phyloP scores from a whole-genome alignment of 805 yeast genomes.

The Barnettozyma sucrosica region DNA sequence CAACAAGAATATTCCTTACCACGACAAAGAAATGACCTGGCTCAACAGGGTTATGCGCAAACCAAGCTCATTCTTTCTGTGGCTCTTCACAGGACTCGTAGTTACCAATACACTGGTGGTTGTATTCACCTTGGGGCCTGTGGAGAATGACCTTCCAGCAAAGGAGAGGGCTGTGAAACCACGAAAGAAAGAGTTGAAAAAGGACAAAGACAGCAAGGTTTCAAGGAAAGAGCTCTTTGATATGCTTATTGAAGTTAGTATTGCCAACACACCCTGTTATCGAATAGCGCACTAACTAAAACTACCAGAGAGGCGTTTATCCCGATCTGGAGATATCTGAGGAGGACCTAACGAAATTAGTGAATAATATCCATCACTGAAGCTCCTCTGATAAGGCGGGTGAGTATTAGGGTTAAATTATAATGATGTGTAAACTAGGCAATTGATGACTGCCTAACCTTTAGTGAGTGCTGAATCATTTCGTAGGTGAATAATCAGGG shows the following conservation, averaged over 20 bases:
- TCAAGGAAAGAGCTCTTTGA: constrained; percentile 3
- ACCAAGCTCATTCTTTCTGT: constrained; percentile 2
- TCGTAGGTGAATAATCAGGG: background rate
- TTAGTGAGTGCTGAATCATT: background rate
- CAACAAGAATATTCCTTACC: background rate
- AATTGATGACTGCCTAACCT: background rate
- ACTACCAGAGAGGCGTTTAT: constrained; percentile 1
- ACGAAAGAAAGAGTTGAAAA: background rate
- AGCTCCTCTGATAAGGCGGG: background rate
- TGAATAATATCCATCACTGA: background rate
- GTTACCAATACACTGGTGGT: constrained; percentile 4
- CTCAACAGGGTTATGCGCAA: constrained; percentile 3
- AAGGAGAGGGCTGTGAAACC: background rate
- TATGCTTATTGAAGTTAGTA: constrained; percentile 2
- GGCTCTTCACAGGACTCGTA: constrained; percentile 3
- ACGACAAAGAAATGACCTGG: constrained; percentile 2
- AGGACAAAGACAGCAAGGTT: too few relatives aligned
- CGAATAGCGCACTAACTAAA: background rate
- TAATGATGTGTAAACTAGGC: background rate
- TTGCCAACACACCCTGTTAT: background rate
- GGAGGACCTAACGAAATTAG: background rate
- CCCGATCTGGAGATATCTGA: background rate
- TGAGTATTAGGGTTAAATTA: background rate
- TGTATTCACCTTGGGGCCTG: background rate
- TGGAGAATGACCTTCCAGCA: background rate